These are phyloP conservation scores for Penicillium crustosum DNA, from an alignment of 2,329 filamentous ascomycete genomes.

Conservation along the genomic window DNA sequence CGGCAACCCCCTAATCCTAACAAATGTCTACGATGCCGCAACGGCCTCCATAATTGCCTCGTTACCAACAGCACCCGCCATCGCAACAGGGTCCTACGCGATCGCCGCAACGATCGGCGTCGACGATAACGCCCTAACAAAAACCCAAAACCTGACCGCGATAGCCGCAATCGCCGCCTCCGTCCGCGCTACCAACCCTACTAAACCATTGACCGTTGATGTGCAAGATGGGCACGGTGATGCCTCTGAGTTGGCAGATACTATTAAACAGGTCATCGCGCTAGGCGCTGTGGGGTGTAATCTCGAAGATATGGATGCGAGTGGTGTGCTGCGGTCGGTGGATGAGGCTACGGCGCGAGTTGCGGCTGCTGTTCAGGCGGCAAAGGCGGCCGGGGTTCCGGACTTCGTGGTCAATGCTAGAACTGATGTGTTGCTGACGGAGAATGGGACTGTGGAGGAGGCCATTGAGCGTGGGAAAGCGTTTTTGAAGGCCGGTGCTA, in stretches of 20 bases:
- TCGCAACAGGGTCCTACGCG: conserved; percentile 55
- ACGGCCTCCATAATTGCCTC: conserved; percentile 50
- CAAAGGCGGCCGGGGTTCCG: conserved; percentile 50
- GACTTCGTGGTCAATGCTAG: conserved; percentile 61
- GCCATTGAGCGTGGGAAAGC: conserved; percentile 55
- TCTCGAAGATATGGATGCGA: conserved; percentile 55
- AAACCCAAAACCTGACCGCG: conserved; percentile 53
- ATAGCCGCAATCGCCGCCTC: conserved; percentile 48
- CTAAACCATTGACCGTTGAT: conserved; percentile 52
- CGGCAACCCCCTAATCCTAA: conserved; percentile 53
- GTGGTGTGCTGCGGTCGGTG: conserved; percentile 39
- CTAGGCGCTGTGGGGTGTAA: conserved; percentile 59
- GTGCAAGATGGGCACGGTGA: conserved; percentile 61
- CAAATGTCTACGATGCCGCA: conserved; percentile 57
- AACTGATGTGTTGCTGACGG: conserved; percentile 51
- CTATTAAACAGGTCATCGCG: conserved; percentile 48
- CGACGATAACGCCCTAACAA: conserved; percentile 51
- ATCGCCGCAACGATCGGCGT: conserved; percentile 50
- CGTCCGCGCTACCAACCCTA: conserved; percentile 41
- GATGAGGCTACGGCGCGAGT: conserved; percentile 54
- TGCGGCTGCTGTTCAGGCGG: conserved; percentile 27
- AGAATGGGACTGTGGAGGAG: conserved; percentile 45
- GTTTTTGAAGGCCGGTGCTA: conserved; percentile 60
- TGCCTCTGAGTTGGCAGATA: conserved; percentile 42
- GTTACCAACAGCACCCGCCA: conserved; percentile 36